These are phyloP conservation scores for Syncephalis fuscata DNA, from an alignment of 371 early-diverging fungal genomes.

Conservation along the genomic window DNA sequence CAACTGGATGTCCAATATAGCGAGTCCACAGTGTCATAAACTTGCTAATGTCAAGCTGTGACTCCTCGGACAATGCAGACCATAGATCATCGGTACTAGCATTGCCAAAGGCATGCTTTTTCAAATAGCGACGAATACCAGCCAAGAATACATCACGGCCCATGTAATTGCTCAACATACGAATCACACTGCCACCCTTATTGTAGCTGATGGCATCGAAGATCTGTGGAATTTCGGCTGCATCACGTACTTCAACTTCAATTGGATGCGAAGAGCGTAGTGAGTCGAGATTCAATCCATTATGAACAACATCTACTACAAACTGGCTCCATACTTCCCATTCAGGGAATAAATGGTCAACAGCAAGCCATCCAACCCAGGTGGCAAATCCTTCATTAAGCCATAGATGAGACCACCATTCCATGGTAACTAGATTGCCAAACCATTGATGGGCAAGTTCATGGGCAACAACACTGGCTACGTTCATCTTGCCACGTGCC, in stretches of 20 bases:
- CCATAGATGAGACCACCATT: conserved; percentile 83
- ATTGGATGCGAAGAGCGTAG: conserved; percentile 84
- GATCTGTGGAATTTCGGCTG: conserved; percentile 62
- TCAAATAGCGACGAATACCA: conserved; percentile 70
- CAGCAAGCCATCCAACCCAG: conserved; percentile 72
- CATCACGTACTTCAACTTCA: conserved; percentile 68
- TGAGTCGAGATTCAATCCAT: conserved; percentile 59
- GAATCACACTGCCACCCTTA: conserved; percentile 87
- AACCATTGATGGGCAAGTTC: conserved; percentile 97
- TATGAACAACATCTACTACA: conserved; percentile 44
- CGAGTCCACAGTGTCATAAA: conserved; percentile 84
- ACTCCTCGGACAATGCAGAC: conserved; percentile 48
- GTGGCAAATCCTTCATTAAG: conserved; percentile 97
- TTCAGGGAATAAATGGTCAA: conserved; percentile 56
- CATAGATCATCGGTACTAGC: conserved; percentile 79
- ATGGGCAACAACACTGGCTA: conserved; percentile 79
- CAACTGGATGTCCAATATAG: conserved; percentile 68
- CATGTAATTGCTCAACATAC: conserved; percentile 76
- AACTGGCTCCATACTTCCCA: conserved; percentile 71
- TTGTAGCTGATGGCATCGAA: conserved; percentile 74
- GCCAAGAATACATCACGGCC: conserved; percentile 49
- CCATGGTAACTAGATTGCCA: conserved; percentile 93
- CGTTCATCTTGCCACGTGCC: conserved; percentile 42
- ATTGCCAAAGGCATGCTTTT: conserved; percentile 63
- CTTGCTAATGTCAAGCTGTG: conserved; percentile 45